These are phyloP conservation scores for Telopea speciosissima DNA, from an alignment of 177 flowering plant species.

Conservation along the genomic window DNA sequence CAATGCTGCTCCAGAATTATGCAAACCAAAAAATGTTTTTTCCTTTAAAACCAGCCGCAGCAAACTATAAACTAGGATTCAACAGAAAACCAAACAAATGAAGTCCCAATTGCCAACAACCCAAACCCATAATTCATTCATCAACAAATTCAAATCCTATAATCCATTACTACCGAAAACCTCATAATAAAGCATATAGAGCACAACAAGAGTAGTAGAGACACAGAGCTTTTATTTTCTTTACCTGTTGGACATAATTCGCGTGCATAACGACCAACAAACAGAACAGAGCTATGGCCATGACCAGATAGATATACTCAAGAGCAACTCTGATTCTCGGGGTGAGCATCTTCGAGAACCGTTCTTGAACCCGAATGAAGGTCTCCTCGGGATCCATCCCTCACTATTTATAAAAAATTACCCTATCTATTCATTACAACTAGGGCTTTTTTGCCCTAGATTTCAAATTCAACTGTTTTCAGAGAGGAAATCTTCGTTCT, in stretches of 20 bases:
- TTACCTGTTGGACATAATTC: slow-evolving; percentile 82
- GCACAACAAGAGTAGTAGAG: not conserved
- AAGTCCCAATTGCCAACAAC: no score
- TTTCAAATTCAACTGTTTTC: not conserved
- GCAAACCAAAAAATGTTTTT: no score
- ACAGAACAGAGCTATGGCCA: slow-evolving; percentile 68
- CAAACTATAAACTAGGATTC: not conserved
- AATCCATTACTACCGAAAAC: not conserved
- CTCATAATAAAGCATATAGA: not conserved
- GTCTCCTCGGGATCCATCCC: slow-evolving; percentile 97
- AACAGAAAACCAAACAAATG: no score
- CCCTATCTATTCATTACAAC: no score
- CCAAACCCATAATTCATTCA: not conserved
- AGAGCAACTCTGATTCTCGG: slow-evolving; percentile 65
- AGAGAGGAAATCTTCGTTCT: no score
- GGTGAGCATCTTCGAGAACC: slow-evolving; percentile 74
- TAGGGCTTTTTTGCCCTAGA: not conserved
- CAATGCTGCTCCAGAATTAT: no score
- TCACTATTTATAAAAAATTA: not conserved
- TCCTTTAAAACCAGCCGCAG: no score
- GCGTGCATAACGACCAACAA: slow-evolving; percentile 95
- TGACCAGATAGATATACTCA: slow-evolving; percentile 47
- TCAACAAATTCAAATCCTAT: not conserved
- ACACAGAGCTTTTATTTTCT: not conserved
- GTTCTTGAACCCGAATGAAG: slow-evolving; percentile 86